Conservation (phyloP, 495 filamentous ascomycete genomes). For the Penicillium subrubescens region DNA sequence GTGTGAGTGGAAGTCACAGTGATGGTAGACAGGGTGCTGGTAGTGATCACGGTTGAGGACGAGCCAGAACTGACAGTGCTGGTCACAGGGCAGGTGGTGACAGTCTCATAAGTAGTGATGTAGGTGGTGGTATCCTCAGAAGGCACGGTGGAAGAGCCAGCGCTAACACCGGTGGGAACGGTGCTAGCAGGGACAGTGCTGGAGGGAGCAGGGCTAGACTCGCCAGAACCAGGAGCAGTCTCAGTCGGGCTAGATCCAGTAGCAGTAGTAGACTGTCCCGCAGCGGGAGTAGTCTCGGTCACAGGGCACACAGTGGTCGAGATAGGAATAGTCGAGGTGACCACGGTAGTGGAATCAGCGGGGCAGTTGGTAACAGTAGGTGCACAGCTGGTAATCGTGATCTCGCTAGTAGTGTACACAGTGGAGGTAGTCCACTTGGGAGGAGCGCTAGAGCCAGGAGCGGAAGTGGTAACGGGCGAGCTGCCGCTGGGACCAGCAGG, state of each 20-base stretch:
- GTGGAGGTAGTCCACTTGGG: constrained; percentile 6
- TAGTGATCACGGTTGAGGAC: constrained; percentile 35
- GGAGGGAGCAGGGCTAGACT: constrained; percentile 1
- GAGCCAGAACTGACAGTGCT: constrained; percentile 38
- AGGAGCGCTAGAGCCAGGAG: neutral
- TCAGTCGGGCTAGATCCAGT: neutral
- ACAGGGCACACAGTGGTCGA: constrained; percentile 48
- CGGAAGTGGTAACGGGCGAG: constrained; percentile 4
- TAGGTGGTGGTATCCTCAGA: constrained; percentile 28
- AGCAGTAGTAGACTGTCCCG: neutral
- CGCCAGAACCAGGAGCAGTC: constrained; percentile 1
- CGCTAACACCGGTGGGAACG: constrained; percentile 15
- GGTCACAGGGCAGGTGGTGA: constrained; percentile 49
- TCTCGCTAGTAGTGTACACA: constrained; percentile 10
- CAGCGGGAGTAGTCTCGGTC: constrained; percentile 22
- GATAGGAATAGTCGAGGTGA: constrained; percentile 16
- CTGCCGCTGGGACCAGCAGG: constrained; percentile 13
- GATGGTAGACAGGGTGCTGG: constrained; percentile 41
- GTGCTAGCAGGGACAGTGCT: constrained; percentile 16
- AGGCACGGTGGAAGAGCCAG: constrained; percentile 8
- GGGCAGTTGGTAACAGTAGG: no score
- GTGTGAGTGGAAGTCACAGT: constrained; percentile 40
- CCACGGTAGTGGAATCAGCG: constrained; percentile 32
- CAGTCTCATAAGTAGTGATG: constrained; percentile 38
- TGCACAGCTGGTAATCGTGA: neutral